phyloP scores from a whole-genome alignment of 208 protist genomes.

The Trypanosoma lewisi region DNA sequence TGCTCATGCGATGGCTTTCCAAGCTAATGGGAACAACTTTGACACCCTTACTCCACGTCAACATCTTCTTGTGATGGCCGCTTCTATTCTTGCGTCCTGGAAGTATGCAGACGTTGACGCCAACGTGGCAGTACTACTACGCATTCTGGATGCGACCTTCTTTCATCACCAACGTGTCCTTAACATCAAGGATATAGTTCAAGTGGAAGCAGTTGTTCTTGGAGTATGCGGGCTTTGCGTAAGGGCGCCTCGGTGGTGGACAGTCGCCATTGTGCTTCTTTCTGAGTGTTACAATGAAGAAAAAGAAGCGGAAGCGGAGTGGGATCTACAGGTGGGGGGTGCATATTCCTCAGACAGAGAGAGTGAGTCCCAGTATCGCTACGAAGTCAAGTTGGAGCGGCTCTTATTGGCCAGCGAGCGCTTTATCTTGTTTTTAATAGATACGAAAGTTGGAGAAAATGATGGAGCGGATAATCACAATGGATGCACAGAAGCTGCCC shows the following conservation, averaged over 20 bases:
- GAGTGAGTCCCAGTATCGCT: not conserved
- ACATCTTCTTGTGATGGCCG: slow-evolving; percentile 30
- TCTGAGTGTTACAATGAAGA: not conserved
- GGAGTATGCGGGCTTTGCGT: slow-evolving; percentile 19
- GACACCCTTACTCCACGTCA: slow-evolving; percentile 10
- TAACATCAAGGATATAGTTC: slow-evolving; percentile 14
- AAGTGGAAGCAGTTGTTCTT: slow-evolving; percentile 16
- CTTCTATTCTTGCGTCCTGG: slow-evolving; percentile 38
- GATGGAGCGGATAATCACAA: not conserved
- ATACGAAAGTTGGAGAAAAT: not conserved
- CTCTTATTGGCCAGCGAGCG: slow-evolving; percentile 23
- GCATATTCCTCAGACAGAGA: not conserved
- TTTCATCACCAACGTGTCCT: slow-evolving; percentile 23
- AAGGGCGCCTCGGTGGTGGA: slow-evolving; percentile 22
- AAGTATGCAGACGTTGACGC: slow-evolving; percentile 40
- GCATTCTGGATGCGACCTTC: slow-evolving; percentile 14
- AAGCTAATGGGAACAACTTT: slow-evolving; percentile 10
- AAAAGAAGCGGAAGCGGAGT: not conserved
- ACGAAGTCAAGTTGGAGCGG: slow-evolving; percentile 14
- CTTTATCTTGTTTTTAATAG: slow-evolving; percentile 19
- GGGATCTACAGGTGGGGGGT: not conserved
- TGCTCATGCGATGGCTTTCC: slow-evolving; percentile 9
- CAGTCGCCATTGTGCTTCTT: slow-evolving; percentile 26
- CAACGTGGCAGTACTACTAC: slow-evolving; percentile 9
- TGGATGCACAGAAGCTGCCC: not conserved